These are phyloP conservation scores for Fistulinella cinereoalba DNA, from an alignment of 1,284 basidiomycete genomes.

Conservation along the genomic window DNA sequence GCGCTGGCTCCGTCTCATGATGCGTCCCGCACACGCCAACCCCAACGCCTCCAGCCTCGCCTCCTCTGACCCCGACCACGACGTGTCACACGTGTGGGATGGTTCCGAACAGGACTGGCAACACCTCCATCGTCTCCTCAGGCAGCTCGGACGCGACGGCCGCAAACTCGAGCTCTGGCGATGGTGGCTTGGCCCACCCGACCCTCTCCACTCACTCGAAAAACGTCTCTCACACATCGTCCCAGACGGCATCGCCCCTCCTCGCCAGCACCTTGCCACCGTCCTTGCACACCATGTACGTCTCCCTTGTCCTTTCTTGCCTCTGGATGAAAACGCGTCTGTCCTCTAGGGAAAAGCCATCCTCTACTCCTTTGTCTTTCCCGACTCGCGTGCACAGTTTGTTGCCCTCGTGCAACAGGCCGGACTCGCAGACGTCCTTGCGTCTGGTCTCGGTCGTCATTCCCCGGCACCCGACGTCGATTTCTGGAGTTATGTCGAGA, in stretches of 20 bases:
- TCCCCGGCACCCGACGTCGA: conserved; percentile 39
- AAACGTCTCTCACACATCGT: conserved; percentile 8
- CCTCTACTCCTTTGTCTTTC: conserved; percentile 60
- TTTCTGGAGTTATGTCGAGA: conserved; percentile 52
- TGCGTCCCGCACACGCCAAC: conserved; percentile 47
- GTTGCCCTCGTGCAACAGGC: conserved; percentile 48
- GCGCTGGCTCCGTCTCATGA: conserved; percentile 78
- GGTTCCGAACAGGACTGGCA: conserved; percentile 60
- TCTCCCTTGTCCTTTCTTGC: conserved; percentile 13
- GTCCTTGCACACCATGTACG: conserved; percentile 61
- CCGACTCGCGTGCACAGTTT: conserved; percentile 66
- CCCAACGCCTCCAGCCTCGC: conserved; percentile 6
- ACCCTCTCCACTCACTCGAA: conserved; percentile 1
- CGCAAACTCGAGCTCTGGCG: conserved; percentile 71
- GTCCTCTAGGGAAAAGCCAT: conserved; percentile 49
- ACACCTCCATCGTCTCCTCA: conserved; percentile 53
- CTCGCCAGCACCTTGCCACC: conserved; percentile 43
- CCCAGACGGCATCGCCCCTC: conserved; percentile 28
- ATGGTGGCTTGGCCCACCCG: conserved; percentile 54
- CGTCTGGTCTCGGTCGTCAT: conserved; percentile 31
- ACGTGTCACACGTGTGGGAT: conserved; percentile 39
- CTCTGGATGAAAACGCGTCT: conserved; percentile 5
- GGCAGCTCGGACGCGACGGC: conserved; percentile 57
- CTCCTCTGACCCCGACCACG: conserved; percentile 26
- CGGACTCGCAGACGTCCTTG: conserved; percentile 44